Percentiles rank a stretch among this genome's conserved stretches.
Evolutionary conservation across 495 filamentous ascomycete genomes (phyloP).

Genomic region (Massariosphaeria phaeospora): DNA sequence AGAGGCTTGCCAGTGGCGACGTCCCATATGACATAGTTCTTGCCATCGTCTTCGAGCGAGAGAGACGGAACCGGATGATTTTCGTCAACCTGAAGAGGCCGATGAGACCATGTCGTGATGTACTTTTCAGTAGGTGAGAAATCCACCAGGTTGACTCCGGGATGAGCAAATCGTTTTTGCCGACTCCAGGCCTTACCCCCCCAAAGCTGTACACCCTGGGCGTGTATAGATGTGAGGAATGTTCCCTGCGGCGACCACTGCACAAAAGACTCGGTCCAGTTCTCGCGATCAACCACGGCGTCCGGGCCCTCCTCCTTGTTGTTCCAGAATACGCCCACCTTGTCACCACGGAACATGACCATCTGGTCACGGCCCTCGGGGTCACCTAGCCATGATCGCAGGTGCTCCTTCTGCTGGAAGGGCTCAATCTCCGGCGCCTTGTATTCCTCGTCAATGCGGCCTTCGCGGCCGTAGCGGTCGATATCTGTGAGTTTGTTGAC

Average conservation of each 20-base stretch:
- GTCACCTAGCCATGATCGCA: conserved; percentile 88
- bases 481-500: conserved; percentile 99
- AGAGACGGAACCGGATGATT: conserved; percentile 63
- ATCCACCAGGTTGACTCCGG: conserved; percentile 89
- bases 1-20: conserved; percentile 83
- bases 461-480: conserved; percentile 90
- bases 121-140: conserved; percentile 93
- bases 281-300: conserved; percentile 76
- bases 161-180: conserved; percentile 88
- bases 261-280: conserved; percentile 96
- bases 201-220: conserved; percentile 95
- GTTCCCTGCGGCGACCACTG: conserved; percentile 97
- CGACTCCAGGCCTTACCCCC: conserved; percentile 83
- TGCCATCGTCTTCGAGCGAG: conserved; percentile 88
- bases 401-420: conserved; percentile 87
- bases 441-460: conserved; percentile 86
- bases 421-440: conserved; percentile 67
- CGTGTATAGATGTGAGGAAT: conserved; percentile 88
- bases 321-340: conserved; percentile 95
- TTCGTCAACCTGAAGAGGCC: conserved; percentile 85
- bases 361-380: conserved; percentile 86
- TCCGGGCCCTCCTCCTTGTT: conserved; percentile 89
- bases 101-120: conserved; percentile 91
- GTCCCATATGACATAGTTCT: conserved; percentile 99
- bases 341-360: conserved; percentile 81